Percentiles rank a stretch among this genome's conserved stretches.
Conservation (phyloP, 148 eudicot species). For the Pouteria glomerata region DNA sequence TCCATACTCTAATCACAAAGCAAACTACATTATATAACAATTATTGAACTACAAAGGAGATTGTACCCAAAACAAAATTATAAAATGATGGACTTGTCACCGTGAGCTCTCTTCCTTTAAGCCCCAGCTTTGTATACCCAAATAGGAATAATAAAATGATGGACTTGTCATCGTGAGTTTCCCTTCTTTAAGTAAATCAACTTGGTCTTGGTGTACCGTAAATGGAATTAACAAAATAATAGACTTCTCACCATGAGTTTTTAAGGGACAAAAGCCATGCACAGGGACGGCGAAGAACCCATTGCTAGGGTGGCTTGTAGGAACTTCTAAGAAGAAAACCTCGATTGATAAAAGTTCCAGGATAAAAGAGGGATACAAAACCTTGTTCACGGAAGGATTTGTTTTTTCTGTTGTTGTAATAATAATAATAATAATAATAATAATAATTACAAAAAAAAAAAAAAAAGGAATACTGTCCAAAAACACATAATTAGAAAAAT, state of each 20-base stretch:
- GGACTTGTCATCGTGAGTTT: not conserved
- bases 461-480: too few relatives aligned
- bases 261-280: not conserved
- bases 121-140: not conserved
- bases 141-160: not conserved
- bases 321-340: not conserved
- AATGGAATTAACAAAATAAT: not conserved
- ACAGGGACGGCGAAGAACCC: not conserved
- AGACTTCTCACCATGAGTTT: not conserved
- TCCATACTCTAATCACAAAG: not conserved
- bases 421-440: too few relatives aligned
- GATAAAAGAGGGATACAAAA: not conserved
- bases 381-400: not conserved
- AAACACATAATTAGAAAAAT: too few relatives aligned
- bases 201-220: not conserved
- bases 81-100: not conserved
- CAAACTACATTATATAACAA: not conserved
- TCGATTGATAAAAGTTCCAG: not conserved
- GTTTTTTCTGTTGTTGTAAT: too few relatives aligned
- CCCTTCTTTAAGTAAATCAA: not conserved
- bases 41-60: not conserved
- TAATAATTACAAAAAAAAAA: too few relatives aligned
- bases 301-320: not conserved
- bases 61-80: not conserved
- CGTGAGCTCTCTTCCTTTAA: not conserved